These are phyloP conservation scores for Xylaria flabelliformis DNA, from an alignment of 495 filamentous ascomycete species.

Conservation along the genomic window DNA sequence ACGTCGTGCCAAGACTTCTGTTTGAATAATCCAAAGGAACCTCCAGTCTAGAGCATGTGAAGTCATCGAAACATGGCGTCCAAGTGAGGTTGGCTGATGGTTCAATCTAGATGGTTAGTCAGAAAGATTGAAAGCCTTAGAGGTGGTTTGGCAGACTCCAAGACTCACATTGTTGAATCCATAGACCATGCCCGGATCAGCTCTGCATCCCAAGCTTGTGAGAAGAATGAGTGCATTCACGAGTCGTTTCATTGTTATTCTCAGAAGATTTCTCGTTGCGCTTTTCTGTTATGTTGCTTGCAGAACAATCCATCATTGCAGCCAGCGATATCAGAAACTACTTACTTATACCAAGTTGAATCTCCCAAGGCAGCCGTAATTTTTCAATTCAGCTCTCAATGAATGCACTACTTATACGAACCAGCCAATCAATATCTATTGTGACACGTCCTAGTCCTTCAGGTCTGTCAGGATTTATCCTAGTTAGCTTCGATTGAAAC, in stretches of 20 bases:
- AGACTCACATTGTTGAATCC: constrained; percentile 33
- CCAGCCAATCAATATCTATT: constrained; percentile 11
- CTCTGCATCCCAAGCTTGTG: constrained; percentile 22
- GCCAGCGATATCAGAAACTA: constrained; percentile 12
- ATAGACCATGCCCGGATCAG: constrained; percentile 24
- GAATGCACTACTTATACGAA: constrained; percentile 15
- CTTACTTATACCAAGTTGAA: constrained; percentile 25
- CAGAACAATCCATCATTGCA: constrained; percentile 17
- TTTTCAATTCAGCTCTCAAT: constrained; percentile 2
- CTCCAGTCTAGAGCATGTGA: constrained; percentile 39
- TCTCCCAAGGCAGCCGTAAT: neutral
- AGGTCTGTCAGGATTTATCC: neutral
- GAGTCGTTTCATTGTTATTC: constrained; percentile 27
- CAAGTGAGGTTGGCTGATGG: constrained; percentile 33
- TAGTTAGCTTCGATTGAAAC: neutral
- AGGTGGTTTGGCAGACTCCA: constrained; percentile 38
- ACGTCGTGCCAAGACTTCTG: constrained; percentile 29
- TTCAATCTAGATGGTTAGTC: constrained; percentile 34
- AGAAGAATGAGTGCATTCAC: constrained; percentile 23
- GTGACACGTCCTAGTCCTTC: constrained; percentile 21
- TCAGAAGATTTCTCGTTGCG: constrained; percentile 1
- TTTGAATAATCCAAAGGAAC: constrained; percentile 43
- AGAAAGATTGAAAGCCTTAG: constrained; percentile 37
- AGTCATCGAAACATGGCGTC: constrained; percentile 39
- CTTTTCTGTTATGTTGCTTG: constrained; percentile 20